Percentiles rank a stretch among this genome's conserved stretches.
These are phyloP conservation scores for Cairneyella variabilis DNA, from an alignment of 495 filamentous ascomycete species.

Conservation along the genomic window DNA sequence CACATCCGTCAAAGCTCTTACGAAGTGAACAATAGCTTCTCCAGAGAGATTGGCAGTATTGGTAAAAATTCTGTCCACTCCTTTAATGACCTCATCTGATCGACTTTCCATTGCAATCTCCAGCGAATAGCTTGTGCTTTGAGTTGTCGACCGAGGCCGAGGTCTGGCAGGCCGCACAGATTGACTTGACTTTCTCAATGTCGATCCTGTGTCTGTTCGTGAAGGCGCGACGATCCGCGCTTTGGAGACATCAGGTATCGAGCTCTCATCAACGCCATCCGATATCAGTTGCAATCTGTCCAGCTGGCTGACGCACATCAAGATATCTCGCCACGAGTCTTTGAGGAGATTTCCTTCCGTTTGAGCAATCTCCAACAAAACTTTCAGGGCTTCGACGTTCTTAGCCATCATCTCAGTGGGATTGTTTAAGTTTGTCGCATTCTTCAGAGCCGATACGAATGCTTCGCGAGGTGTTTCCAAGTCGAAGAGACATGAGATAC, in stretches of 20 bases:
- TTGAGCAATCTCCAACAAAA: conserved; percentile 83
- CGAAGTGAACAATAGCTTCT: conserved; percentile 97
- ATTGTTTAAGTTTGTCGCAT: conserved; percentile 93
- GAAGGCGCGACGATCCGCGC: conserved; percentile 62
- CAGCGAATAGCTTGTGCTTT: conserved; percentile 65
- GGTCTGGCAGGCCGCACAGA: conserved; percentile 51
- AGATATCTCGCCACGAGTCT: conserved; percentile 88
- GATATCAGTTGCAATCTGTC: conserved; percentile 95
- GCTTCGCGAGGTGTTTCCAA: conserved; percentile 85
- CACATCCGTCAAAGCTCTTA: conserved; percentile 86
- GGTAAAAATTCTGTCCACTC: conserved; percentile 93
- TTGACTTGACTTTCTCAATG: conserved; percentile 65
- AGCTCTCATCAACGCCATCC: conserved; percentile 86
- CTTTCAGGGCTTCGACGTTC: conserved; percentile 91
- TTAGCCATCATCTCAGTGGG: conserved; percentile 92
- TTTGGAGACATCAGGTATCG: conserved; percentile 88
- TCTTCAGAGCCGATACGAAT: conserved; percentile 89
- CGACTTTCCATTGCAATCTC: conserved; percentile 90
- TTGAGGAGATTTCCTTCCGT: conserved; percentile 87
- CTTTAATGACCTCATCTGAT: conserved; percentile 86
- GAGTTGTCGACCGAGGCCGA: conserved; percentile 61
- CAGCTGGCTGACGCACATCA: conserved; percentile 94
- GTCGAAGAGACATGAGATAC: conserved; percentile 90
- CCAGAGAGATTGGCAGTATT: conserved; percentile 90
- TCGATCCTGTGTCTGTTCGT: conserved; percentile 33